Evolutionary conservation across 768 basidiomycete species (phyloP).

Genomic region (Russula brevipes): DNA sequence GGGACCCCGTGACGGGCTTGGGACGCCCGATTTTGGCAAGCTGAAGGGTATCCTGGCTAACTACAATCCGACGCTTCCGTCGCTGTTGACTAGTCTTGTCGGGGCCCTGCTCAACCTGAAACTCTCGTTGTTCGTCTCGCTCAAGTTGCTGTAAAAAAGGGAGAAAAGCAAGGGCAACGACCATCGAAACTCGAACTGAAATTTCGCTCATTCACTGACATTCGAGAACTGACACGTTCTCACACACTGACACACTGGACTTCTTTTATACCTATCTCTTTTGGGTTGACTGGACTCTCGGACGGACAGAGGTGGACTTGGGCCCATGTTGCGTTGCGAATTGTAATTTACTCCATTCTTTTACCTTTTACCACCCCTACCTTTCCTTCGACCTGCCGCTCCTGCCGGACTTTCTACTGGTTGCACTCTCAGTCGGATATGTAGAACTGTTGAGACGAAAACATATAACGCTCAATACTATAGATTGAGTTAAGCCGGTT

Average conservation of each 20-base stretch:
- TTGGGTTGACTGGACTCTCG: conserved; percentile 1
- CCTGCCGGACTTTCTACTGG: background rate
- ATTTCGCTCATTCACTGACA: background rate
- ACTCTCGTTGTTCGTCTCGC: background rate
- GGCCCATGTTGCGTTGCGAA: background rate
- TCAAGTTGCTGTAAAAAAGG: background rate
- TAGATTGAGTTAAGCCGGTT: background rate
- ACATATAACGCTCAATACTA: background rate
- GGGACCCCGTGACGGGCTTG: conserved; percentile 37
- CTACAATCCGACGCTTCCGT: background rate
- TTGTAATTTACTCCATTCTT: background rate
- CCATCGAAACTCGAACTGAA: background rate
- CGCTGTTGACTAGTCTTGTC: background rate
- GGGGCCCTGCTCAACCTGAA: background rate
- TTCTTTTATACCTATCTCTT: background rate
- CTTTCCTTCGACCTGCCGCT: background rate
- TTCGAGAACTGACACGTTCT: no score
- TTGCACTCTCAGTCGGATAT: background rate
- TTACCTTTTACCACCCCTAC: background rate
- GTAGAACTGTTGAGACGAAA: background rate
- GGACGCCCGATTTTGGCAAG: conserved; percentile 34
- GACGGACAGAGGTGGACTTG: background rate
- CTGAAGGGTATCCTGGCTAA: conserved; percentile 29
- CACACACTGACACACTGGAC: background rate
- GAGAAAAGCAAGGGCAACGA: background rate